These are phyloP conservation scores for Xylaria sp. DNA, from an alignment of 2,329 filamentous ascomycete species.

Conservation along the genomic window DNA sequence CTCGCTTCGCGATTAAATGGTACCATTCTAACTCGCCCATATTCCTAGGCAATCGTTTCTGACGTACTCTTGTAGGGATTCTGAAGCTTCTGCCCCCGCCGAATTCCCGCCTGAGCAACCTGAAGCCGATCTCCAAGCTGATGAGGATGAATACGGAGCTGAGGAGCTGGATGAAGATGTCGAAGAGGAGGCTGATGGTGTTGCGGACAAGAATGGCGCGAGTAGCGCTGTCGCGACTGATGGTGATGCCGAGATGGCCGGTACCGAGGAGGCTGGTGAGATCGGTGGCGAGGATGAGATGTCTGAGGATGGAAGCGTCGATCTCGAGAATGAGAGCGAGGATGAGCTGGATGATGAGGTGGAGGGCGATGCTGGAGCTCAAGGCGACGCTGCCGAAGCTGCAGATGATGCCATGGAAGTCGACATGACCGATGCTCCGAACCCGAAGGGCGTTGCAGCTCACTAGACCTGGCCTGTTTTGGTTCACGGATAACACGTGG, in stretches of 20 bases:
- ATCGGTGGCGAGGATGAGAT: constrained; percentile 70
- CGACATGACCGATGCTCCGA: constrained; percentile 47
- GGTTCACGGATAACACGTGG: background rate
- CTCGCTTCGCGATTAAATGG: constrained; percentile 99
- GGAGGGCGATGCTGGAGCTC: constrained; percentile 53
- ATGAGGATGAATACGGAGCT: constrained; percentile 84
- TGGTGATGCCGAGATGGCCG: constrained; percentile 78
- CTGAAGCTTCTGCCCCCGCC: constrained; percentile 94
- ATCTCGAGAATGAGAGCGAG: constrained; percentile 76
- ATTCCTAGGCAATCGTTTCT: background rate
- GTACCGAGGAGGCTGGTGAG: constrained; percentile 59
- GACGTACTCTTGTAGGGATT: constrained; percentile 73
- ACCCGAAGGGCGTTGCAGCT: constrained; percentile 45
- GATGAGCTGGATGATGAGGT: constrained; percentile 73
- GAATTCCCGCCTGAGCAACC: constrained; percentile 98
- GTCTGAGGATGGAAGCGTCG: constrained; percentile 76
- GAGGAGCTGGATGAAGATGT: constrained; percentile 82
- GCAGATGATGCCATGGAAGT: constrained; percentile 58
- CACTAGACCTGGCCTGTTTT: constrained; percentile 36
- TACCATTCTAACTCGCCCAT: constrained; percentile 58
- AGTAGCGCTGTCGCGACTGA: constrained; percentile 60
- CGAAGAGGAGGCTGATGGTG: constrained; percentile 65
- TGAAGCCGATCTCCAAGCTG: constrained; percentile 93
- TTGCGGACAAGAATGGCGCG: constrained; percentile 56
- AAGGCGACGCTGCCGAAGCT: constrained; percentile 46